A percentile compares a stretch with the other conserved stretches of the same genome.
Conservation (phyloP, 2,329 filamentous ascomycete genomes). For the Colletotrichum neosansevieriae region DNA sequence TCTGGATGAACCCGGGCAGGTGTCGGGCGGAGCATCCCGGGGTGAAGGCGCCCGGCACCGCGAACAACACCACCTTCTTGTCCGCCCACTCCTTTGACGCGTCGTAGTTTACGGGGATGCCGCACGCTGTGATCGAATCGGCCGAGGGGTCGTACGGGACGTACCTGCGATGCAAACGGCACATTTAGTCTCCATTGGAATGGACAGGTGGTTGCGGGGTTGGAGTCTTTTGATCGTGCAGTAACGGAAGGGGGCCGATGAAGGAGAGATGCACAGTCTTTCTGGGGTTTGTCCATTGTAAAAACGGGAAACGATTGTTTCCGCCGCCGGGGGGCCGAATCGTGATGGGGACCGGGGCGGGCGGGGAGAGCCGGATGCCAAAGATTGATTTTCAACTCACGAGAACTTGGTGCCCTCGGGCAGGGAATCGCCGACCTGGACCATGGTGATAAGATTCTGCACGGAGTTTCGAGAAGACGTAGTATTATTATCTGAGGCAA, state of each 20-base stretch:
- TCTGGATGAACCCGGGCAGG: slow-evolving; percentile 82
- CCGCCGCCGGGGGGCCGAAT: no score
- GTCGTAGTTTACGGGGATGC: slow-evolving; percentile 80
- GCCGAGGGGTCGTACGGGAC: slow-evolving; percentile 79
- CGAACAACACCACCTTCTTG: slow-evolving; percentile 68
- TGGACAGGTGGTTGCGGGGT: background rate
- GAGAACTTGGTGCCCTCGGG: slow-evolving; percentile 84
- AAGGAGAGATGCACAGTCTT: no score
- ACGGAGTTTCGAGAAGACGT: background rate
- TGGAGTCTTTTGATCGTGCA: no score
- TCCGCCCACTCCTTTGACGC: slow-evolving; percentile 70
- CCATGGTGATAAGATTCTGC: background rate
- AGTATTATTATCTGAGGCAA: no score
- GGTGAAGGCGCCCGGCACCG: slow-evolving; percentile 81
- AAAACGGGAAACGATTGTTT: no score
- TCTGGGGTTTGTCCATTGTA: no score
- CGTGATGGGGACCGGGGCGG: no score
- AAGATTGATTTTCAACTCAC: slow-evolving; percentile 19
- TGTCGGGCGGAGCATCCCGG: slow-evolving; percentile 86
- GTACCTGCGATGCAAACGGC: slow-evolving; percentile 80
- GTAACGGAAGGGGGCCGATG: no score
- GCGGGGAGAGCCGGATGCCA: no score
- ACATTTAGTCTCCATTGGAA: background rate
- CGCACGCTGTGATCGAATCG: slow-evolving; percentile 78
- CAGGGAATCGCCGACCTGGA: slow-evolving; percentile 86